Conservation (phyloP, 1,139 yeast genomes). For the Meyerozyma athensensis region DNA sequence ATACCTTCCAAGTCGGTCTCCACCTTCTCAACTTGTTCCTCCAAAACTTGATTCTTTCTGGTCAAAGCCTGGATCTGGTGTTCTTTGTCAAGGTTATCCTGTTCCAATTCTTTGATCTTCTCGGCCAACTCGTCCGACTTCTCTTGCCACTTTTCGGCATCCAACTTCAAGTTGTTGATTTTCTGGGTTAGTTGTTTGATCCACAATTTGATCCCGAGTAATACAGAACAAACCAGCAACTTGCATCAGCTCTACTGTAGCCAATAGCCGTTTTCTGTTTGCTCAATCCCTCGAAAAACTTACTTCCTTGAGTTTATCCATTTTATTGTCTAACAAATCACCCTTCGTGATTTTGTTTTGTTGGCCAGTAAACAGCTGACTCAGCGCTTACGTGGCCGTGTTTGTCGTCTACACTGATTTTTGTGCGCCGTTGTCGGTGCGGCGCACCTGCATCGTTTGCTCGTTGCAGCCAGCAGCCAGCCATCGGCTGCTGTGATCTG, state of each 20-base stretch:
- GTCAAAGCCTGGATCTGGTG: constrained; percentile 91
- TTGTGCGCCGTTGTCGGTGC: not conserved
- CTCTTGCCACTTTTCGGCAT: constrained; percentile 96
- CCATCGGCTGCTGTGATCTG: constrained; percentile 1
- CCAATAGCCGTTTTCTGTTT: no score
- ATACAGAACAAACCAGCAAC: no score
- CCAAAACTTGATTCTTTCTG: constrained; percentile 87
- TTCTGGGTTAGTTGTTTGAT: constrained; percentile 59
- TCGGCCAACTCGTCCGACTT: constrained; percentile 83
- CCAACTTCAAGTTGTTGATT: constrained; percentile 84
- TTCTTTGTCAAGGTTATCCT: constrained; percentile 86
- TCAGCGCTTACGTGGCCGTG: not conserved
- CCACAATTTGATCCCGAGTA: no score
- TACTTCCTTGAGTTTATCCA: constrained; percentile 53
- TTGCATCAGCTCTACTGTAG: no score
- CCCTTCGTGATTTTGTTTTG: constrained; percentile 4
- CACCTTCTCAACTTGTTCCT: constrained; percentile 84
- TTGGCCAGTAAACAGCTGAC: not conserved
- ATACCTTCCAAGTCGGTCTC: constrained; percentile 76
- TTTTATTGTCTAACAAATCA: constrained; percentile 9
- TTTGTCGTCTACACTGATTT: not conserved
- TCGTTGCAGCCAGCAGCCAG: constrained; percentile 4
- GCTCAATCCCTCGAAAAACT: constrained; percentile 17
- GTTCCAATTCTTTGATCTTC: constrained; percentile 85
- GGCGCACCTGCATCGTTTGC: not conserved